These are phyloP conservation scores for Pseudocohnilembus persalinus DNA, from an alignment of 169 alveolate species.

Conservation along the genomic window DNA sequence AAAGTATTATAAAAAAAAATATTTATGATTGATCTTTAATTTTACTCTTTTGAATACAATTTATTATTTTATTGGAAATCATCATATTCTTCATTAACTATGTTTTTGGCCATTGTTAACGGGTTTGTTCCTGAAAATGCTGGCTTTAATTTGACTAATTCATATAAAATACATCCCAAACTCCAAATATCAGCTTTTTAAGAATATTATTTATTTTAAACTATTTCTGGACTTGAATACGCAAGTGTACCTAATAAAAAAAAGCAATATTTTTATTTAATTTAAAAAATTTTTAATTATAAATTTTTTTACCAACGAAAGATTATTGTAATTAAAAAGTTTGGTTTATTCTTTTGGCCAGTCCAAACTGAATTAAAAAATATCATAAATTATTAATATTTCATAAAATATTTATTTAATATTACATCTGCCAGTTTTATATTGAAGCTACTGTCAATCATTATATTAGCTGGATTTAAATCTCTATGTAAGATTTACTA, in stretches of 20 bases:
- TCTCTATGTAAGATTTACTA: slow-evolving; percentile 79
- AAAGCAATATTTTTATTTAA: neutral
- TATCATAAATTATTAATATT: neutral
- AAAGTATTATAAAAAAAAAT: too few relatives aligned
- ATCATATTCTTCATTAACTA: slow-evolving; percentile 71
- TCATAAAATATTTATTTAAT: too few relatives aligned
- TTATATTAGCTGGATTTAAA: slow-evolving; percentile 81
- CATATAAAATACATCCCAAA: slow-evolving; percentile 84
- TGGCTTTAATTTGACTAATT: slow-evolving; percentile 65
- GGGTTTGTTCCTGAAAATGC: slow-evolving; percentile 83
- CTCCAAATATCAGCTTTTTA: slow-evolving; percentile 85
- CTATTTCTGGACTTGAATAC: slow-evolving; percentile 83
- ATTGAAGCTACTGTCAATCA: slow-evolving; percentile 72
- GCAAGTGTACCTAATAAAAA: slow-evolving; percentile 64
- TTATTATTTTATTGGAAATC: slow-evolving; percentile 36
- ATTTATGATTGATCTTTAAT: neutral
- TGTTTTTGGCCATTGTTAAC: slow-evolving; percentile 70
- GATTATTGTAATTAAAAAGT: slow-evolving; percentile 54
- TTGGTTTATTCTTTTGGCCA: slow-evolving; percentile 66
- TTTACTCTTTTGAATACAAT: slow-evolving; percentile 33
- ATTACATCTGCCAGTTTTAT: slow-evolving; percentile 70
- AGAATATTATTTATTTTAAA: slow-evolving; percentile 59
- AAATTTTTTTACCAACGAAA: slow-evolving; percentile 50
- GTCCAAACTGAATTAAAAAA: slow-evolving; percentile 56
- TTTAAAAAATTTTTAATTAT: too few relatives aligned